phyloP scores from a whole-genome alignment of 139 green algal genomes.

The Monoraphidium neglectum region DNA sequence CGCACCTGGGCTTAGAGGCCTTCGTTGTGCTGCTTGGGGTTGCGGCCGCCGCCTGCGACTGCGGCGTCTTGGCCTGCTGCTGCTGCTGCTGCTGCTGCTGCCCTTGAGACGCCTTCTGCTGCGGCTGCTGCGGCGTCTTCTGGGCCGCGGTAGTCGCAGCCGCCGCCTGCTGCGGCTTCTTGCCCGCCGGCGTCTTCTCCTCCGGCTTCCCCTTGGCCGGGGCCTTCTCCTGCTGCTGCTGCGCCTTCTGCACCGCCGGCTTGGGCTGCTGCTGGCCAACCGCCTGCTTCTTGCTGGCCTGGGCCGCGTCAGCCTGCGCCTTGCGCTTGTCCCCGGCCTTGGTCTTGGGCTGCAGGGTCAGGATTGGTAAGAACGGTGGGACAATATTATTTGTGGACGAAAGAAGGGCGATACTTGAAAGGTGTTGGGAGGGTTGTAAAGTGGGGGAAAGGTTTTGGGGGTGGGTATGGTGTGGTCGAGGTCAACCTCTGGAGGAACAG shows the following conservation, averaged over 20 bases:
- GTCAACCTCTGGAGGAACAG: too few species aligned
- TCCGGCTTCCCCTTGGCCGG: neutral
- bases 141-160: neutral
- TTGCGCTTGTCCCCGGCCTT: slow-evolving; percentile 5
- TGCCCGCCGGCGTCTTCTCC: slow-evolving; percentile 13
- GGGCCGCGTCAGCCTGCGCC: slow-evolving; percentile 6
- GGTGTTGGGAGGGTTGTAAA: too few species aligned
- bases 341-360: too few species aligned
- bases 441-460: too few species aligned
- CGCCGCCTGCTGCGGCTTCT: slow-evolving; percentile 21
- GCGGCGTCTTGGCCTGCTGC: neutral
- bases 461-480: too few species aligned
- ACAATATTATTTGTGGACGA: too few species aligned
- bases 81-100: slow-evolving; percentile 16
- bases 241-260: neutral
- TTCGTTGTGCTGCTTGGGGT: too few species aligned
- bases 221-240: slow-evolving; percentile 9
- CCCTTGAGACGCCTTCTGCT: neutral
- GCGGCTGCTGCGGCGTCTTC: slow-evolving; percentile 5
- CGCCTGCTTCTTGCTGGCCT: slow-evolving; percentile 15
- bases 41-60: neutral
- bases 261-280: neutral
- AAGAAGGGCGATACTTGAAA: too few species aligned
- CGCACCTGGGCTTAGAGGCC: too few species aligned
- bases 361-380: too few species aligned